Evolutionary conservation across 2,329 filamentous ascomycete genomes (phyloP).

Genomic region (Dryadomyces quercivorus): DNA sequence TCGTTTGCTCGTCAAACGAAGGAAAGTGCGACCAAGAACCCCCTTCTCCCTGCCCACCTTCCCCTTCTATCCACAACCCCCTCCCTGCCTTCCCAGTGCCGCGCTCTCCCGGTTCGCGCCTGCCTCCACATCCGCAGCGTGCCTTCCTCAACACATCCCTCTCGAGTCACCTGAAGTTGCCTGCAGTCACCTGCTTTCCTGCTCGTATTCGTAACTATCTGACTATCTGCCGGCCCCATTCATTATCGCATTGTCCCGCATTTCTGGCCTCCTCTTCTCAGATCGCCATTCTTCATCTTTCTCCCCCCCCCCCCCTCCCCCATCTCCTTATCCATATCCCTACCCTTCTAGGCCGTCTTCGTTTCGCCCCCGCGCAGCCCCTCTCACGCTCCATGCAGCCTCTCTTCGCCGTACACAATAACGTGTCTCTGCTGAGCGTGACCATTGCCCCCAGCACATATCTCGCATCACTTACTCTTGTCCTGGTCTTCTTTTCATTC

Average conservation of each 20-base stretch:
- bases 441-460: slow-evolving; percentile 46
- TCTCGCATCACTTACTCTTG: slow-evolving; percentile 36
- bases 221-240: too few species aligned
- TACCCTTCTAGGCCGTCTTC: neutral
- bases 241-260: neutral
- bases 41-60: neutral
- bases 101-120: neutral
- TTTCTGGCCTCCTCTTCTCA: neutral
- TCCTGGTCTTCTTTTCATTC: slow-evolving; percentile 38
- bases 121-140: neutral
- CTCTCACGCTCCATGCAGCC: slow-evolving; percentile 35
- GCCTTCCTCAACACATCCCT: neutral
- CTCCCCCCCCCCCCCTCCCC: neutral
- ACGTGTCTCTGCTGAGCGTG: slow-evolving; percentile 46
- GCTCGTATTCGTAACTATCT: too few species aligned
- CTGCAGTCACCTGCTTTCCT: neutral
- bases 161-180: neutral
- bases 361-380: neutral
- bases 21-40: too few species aligned
- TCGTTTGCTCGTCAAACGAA: neutral
- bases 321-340: neutral
- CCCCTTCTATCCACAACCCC: too few species aligned
- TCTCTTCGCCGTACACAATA: slow-evolving; percentile 47
- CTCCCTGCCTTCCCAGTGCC: neutral
- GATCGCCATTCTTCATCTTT: neutral